Evolutionary conservation across 2,329 filamentous ascomycete species (phyloP).

Genomic region (Alternaria gansuensis): DNA sequence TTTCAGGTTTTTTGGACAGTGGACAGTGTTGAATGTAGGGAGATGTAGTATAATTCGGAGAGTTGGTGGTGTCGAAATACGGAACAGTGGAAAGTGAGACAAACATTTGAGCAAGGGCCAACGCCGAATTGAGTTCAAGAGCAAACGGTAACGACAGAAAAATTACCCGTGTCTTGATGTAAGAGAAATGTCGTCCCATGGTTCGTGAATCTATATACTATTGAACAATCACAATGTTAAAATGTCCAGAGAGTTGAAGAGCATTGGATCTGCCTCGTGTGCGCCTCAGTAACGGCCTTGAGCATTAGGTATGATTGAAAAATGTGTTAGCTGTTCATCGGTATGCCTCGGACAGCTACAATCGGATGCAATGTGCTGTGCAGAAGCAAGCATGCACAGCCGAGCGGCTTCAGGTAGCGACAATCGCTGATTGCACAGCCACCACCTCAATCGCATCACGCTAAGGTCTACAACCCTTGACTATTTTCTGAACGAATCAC

Average conservation of each 20-base stretch:
- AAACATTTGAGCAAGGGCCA: constrained; percentile 25
- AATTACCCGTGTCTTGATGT: constrained; percentile 1
- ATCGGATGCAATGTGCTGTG: background rate
- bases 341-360: background rate
- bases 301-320: background rate
- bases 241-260: background rate
- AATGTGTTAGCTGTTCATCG: background rate
- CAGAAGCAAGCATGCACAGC: background rate
- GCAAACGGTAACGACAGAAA: constrained; percentile 12
- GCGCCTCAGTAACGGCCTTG: constrained; percentile 3
- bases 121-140: constrained; percentile 3
- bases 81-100: constrained; percentile 18
- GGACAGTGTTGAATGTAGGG: constrained; percentile 6
- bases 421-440: constrained; percentile 1
- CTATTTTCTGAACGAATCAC: constrained; percentile 1
- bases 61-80: constrained; percentile 8
- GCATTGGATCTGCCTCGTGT: constrained; percentile 12
- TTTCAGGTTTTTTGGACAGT: constrained; percentile 14
- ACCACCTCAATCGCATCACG: background rate
- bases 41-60: constrained; percentile 9
- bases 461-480: background rate
- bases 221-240: background rate
- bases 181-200: background rate
- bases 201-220: constrained; percentile 11
- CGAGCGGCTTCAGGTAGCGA: background rate